A percentile compares a stretch with the other conserved stretches of the same genome.
Conservation (phyloP, 106 monocot genomes). For the Acanthochlamys bracteata region DNA sequence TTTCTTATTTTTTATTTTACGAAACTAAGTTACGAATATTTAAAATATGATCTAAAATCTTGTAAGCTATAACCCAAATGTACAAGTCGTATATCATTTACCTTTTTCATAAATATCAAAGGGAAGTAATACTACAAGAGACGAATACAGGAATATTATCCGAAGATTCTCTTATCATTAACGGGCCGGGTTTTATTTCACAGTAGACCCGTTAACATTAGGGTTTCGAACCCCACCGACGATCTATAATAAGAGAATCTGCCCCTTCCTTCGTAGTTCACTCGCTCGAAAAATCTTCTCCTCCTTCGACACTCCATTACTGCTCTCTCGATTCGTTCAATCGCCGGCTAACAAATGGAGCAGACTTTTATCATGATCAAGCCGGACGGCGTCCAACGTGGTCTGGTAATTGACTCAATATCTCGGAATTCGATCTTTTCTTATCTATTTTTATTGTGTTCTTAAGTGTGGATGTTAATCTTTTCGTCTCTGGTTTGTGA, state of each 20-base stretch:
- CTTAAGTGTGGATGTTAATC: background rate
- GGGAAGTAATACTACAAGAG: no score
- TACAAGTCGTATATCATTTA: no score
- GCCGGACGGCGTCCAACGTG: constrained; percentile 93
- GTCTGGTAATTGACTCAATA: constrained; percentile 37
- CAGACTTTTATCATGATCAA: constrained; percentile 92
- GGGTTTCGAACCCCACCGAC: background rate
- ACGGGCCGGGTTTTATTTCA: background rate
- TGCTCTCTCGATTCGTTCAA: background rate
- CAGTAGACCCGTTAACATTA: background rate
- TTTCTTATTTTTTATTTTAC: no score
- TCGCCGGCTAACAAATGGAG: background rate
- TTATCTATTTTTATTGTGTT: background rate
- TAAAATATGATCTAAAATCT: no score
- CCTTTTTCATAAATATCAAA: background rate
- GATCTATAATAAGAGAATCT: no score
- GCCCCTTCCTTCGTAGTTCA: no score
- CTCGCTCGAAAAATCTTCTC: no score
- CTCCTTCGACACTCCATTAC: no score
- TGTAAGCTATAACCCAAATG: no score
- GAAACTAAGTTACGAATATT: no score
- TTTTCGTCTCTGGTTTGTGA: no score
- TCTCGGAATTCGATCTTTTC: background rate
- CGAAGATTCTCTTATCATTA: background rate
- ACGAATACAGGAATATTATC: background rate